phyloP scores from a whole-genome alignment of 768 basidiomycete genomes.

The Naganishia vaughanmartiniae region DNA sequence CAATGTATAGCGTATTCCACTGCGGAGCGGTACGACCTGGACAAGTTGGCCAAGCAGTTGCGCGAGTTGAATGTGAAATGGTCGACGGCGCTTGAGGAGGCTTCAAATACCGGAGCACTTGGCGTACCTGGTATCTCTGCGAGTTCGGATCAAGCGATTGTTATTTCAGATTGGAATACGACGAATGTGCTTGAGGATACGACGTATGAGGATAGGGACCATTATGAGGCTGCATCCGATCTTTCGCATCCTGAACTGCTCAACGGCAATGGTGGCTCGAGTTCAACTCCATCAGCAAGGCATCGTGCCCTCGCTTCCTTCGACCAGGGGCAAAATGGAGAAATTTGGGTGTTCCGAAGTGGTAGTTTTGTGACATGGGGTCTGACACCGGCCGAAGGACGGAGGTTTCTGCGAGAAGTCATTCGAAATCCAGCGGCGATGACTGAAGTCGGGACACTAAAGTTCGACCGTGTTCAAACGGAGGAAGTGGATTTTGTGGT shows the following conservation, averaged over 20 bases:
- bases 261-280: neutral
- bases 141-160: conserved; percentile 31
- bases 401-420: conserved; percentile 65
- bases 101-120: conserved; percentile 13
- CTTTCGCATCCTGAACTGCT: conserved; percentile 6
- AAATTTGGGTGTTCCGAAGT: conserved; percentile 82
- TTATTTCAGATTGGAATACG: conserved; percentile 31
- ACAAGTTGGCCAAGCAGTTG: conserved; percentile 56
- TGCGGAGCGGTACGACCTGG: conserved; percentile 74
- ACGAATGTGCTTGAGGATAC: conserved; percentile 22
- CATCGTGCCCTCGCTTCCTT: conserved; percentile 32
- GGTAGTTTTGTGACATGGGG: conserved; percentile 92
- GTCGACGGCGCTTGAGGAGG: conserved; percentile 47
- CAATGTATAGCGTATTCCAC: conserved; percentile 81
- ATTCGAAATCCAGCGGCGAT: conserved; percentile 57
- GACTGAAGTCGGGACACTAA: conserved; percentile 65
- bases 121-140: conserved; percentile 22
- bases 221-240: conserved; percentile 8
- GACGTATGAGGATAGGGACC: conserved; percentile 11
- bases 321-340: conserved; percentile 58
- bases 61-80: conserved; percentile 41
- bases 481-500: conserved; percentile 91
- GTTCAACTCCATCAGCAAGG: neutral
- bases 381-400: conserved; percentile 70
- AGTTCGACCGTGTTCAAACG: conserved; percentile 64